phyloP scores from a whole-genome alignment of 75 land plant genomes.

The Azolla pinnata region DNA sequence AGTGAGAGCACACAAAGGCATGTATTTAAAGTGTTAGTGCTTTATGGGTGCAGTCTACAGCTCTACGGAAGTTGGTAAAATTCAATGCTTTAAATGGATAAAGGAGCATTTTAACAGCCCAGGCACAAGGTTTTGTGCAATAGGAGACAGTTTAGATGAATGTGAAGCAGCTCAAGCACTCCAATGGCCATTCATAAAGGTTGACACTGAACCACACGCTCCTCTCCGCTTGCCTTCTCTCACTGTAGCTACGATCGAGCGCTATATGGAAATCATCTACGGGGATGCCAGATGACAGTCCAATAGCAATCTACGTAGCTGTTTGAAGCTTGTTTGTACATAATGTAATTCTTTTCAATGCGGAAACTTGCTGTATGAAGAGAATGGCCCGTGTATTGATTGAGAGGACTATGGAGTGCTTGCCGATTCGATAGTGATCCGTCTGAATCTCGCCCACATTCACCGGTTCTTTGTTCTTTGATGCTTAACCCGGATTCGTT shows the following conservation, averaged over 20 bases:
- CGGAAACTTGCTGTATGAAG: too few relatives aligned
- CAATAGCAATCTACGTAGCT: too few relatives aligned
- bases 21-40: neutral
- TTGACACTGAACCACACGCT: constrained; percentile 43
- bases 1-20: too few relatives aligned
- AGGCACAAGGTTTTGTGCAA: constrained; percentile 55
- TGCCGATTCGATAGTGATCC: too few relatives aligned
- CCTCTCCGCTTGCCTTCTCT: constrained; percentile 56
- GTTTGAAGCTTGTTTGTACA: too few relatives aligned
- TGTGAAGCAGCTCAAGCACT: constrained; percentile 63
- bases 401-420: too few relatives aligned
- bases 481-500: too few relatives aligned
- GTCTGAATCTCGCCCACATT: too few relatives aligned
- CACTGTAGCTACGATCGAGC: constrained; percentile 33
- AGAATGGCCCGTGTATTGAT: too few relatives aligned
- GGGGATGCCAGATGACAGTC: too few relatives aligned
- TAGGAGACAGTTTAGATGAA: constrained; percentile 86
- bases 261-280: constrained; percentile 50
- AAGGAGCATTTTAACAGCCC: constrained; percentile 41
- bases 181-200: constrained; percentile 70
- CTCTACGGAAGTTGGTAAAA: constrained; percentile 82
- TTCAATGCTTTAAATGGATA: constrained; percentile 65
- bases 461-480: too few relatives aligned
- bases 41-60: constrained; percentile 88
- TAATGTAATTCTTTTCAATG: too few relatives aligned